Conservation (phyloP, 208 protist species). For the Balamuthia mandrillaris region DNA sequence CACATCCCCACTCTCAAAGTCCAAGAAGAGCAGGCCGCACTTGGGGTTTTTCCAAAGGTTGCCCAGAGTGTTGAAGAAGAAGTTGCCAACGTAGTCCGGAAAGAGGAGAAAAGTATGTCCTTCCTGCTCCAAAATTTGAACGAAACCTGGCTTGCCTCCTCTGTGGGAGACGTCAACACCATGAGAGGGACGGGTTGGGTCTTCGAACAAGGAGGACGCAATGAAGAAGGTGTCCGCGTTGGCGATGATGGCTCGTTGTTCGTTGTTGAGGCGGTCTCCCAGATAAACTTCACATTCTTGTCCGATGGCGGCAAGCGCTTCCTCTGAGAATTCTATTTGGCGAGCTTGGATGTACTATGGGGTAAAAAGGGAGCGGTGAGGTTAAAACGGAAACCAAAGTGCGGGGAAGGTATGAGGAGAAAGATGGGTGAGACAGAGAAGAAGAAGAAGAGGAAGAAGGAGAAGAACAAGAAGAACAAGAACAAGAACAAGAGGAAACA, state of each 20-base stretch:
- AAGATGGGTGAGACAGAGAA: too few species aligned
- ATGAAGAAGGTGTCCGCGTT: neutral
- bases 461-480: too few species aligned
- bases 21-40: constrained; percentile 14
- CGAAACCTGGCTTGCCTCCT: neutral
- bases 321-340: neutral
- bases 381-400: too few species aligned
- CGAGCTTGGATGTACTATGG: neutral
- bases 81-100: constrained; percentile 33
- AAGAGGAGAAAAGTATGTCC: neutral
- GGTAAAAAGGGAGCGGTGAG: neutral
- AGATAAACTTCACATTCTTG: neutral
- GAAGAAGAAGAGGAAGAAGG: too few species aligned
- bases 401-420: too few species aligned
- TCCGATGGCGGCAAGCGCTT: neutral
- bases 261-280: neutral
- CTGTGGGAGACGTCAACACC: neutral
- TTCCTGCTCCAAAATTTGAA: neutral
- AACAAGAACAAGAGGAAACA: too few species aligned
- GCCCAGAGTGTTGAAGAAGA: constrained; percentile 27
- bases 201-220: neutral
- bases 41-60: constrained; percentile 13
- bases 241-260: neutral
- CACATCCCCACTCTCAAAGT: neutral
- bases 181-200: neutral